Percentiles rank a stretch among this genome's conserved stretches.
phyloP scores from a whole-genome alignment of 2,329 filamentous ascomycete genomes.

The Fusarium staphyleae region DNA sequence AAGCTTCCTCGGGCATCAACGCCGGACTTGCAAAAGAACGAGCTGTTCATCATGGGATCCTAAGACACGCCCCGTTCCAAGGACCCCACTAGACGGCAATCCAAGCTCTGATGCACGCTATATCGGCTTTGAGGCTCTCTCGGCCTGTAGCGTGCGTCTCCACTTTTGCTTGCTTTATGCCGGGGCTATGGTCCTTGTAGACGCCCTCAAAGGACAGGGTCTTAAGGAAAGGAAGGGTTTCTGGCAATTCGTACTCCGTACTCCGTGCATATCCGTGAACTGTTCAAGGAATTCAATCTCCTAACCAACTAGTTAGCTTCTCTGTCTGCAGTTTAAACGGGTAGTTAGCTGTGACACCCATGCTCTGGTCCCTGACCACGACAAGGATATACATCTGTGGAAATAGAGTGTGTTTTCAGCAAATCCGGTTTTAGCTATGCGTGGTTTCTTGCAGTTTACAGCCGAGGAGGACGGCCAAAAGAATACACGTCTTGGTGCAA shows the following conservation, averaged over 20 bases:
- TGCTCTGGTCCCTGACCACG: slow-evolving; percentile 27
- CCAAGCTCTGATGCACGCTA: slow-evolving; percentile 8
- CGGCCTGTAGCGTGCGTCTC: too few relatives aligned
- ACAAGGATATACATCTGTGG: slow-evolving; percentile 5
- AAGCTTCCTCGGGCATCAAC: slow-evolving; percentile 25
- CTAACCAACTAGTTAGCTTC: too few relatives aligned
- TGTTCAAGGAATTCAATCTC: slow-evolving; percentile 34
- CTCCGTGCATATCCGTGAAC: slow-evolving; percentile 11
- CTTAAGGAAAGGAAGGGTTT: slow-evolving; percentile 16
- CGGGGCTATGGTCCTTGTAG: background rate
- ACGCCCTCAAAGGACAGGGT: slow-evolving; percentile 4
- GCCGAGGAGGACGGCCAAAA: background rate
- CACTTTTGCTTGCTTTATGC: background rate
- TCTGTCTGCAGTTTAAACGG: slow-evolving; percentile 9
- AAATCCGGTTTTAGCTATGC: background rate
- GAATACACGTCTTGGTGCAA: too few relatives aligned
- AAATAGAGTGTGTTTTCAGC: background rate
- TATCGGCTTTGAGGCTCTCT: slow-evolving; percentile 24
- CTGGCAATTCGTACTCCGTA: too few relatives aligned
- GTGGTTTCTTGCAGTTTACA: background rate
- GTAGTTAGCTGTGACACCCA: slow-evolving; percentile 17
- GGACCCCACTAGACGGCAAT: slow-evolving; percentile 3
- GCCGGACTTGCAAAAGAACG: slow-evolving; percentile 17
- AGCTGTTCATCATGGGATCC: background rate
- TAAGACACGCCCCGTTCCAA: background rate